Evolutionary conservation across 129 eudicot species (phyloP).

Genomic region (Saposhnikovia divaricata): DNA sequence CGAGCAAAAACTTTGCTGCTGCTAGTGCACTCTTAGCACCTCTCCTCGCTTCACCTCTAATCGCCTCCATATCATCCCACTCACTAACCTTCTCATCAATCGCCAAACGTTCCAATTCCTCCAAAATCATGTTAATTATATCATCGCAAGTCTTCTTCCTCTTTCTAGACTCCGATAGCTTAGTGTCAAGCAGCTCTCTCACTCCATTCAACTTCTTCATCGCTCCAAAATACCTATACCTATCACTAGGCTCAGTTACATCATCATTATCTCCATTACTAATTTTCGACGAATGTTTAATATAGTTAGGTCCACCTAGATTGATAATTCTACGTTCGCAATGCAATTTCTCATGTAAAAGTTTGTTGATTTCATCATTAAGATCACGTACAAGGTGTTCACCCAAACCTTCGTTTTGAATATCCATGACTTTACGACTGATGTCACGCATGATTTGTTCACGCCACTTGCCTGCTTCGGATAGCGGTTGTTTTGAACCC

Average conservation of each 20-base stretch:
- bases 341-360: slow-evolving; percentile 60
- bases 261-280: slow-evolving; percentile 82
- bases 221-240: slow-evolving; percentile 86
- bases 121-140: too few relatives aligned
- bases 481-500: too few relatives aligned
- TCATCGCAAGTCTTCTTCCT: too few relatives aligned
- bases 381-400: slow-evolving; percentile 52
- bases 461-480: too few relatives aligned
- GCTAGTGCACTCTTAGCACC: slow-evolving; percentile 74
- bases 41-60: slow-evolving; percentile 35
- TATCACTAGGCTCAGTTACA: slow-evolving; percentile 76
- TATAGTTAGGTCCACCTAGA: slow-evolving; percentile 69
- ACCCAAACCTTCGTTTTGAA: background rate
- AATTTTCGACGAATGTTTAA: slow-evolving; percentile 58
- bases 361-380: slow-evolving; percentile 75
- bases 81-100: slow-evolving; percentile 23
- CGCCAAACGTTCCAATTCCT: slow-evolving; percentile 55
- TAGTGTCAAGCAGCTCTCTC: slow-evolving; percentile 59
- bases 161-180: too few relatives aligned
- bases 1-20: background rate
- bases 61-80: too few relatives aligned
- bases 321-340: slow-evolving; percentile 78
- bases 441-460: too few relatives aligned
- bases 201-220: slow-evolving; percentile 94
- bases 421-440: background rate